A percentile compares a stretch with the other conserved stretches of the same genome.
Evolutionary conservation across 2,329 filamentous ascomycete species (phyloP).

Genomic region (Venturia aucupariae): DNA sequence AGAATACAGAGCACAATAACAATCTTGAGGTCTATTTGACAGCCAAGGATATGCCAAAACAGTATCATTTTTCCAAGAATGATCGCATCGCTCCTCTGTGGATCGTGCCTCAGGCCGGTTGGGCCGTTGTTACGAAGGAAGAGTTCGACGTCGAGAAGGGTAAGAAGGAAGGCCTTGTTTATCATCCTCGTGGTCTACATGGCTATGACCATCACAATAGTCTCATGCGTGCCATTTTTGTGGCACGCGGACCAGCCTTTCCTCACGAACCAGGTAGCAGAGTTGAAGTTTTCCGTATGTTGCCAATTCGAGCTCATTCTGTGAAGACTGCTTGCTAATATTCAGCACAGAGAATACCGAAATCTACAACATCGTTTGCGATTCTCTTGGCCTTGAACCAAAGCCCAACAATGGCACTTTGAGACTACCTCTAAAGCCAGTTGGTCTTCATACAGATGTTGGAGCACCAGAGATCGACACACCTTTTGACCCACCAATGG

Average conservation of each 20-base stretch:
- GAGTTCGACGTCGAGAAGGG: conserved; percentile 69
- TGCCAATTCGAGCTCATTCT: neutral
- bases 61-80: conserved; percentile 86
- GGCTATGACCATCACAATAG: conserved; percentile 94
- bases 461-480: conserved; percentile 37
- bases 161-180: conserved; percentile 54
- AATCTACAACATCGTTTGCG: conserved; percentile 90
- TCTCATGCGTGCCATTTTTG: conserved; percentile 91
- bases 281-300: conserved; percentile 73
- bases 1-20: conserved; percentile 50
- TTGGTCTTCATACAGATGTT: conserved; percentile 50
- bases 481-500: conserved; percentile 43
- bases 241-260: conserved; percentile 87
- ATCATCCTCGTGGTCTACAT: conserved; percentile 77
- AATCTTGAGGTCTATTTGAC: conserved; percentile 81
- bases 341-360: conserved; percentile 70
- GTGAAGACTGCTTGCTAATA: neutral
- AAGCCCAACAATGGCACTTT: conserved; percentile 82
- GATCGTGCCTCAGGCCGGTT: conserved; percentile 87
- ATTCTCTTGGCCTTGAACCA: conserved; percentile 67
- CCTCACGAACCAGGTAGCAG: conserved; percentile 74
- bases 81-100: conserved; percentile 87
- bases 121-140: conserved; percentile 74
- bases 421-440: conserved; percentile 55
- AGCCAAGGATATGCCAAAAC: conserved; percentile 78